Base-by-base conservation (phyloP, 345 rosid genomes). In the Salix brachista region DNA sequence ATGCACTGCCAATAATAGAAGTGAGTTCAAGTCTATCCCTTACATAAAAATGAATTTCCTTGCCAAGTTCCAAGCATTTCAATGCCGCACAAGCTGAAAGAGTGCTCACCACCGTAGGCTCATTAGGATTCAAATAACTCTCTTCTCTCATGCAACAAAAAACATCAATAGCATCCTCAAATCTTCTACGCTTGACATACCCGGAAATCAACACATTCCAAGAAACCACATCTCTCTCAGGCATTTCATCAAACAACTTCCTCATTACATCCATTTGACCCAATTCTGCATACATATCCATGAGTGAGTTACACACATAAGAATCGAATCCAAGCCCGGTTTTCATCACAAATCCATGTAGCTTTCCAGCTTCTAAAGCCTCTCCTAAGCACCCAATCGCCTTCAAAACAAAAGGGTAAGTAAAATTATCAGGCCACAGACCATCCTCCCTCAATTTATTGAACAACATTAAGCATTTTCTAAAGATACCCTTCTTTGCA, bases 201-300 rank as follows among this genome's bases (percentile, higher is more conserved):
- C 89, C 83, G 36, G 90, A 85, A 73, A 92, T 92, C 81, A 92
- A 60, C 54, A 89, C 90, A 71, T 90, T 91, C 96, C 92, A 92
- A 54, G 96, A 85, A 75, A 92, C 85, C 70, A 85, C 86, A 82
- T 87, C 94, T 84, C 88, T 80, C 4, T 81, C 75, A 73, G 90
- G 89, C 94, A 88, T 91, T 89, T 86, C 84, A 65, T 92, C 96
- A 75, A 92, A 92, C 86, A 92, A 37, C 77, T 78, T 88, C 69
- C 52, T 77, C 67, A 86, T 75, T 8, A 67, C n/a, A 4, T 56
- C 85, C 0, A 81, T 71, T 67, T 66, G 78, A 19, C 91, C 89
- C 72, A 86, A 60, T 44, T 85, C 82, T 1, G 81, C 84, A 77
- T 91, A 91, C 94, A 91, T 91, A 48, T 88, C 94, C 83, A 90